Base-by-base conservation (phyloP, 192 early-diverging fungal genomes). In the Backusella parvicylindrica region DNA sequence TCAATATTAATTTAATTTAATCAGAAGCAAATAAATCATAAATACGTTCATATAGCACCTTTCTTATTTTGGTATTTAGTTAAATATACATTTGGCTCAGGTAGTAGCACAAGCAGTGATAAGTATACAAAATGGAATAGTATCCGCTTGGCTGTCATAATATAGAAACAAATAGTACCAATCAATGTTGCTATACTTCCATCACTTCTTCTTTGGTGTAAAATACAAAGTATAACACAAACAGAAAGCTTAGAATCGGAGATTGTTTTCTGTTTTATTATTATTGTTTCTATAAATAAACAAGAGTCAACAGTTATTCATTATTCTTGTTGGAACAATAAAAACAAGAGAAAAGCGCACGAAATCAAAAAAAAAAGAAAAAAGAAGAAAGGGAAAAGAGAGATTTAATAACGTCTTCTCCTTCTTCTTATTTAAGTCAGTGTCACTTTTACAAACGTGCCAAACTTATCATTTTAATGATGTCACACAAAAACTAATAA, bases 401-500 rank as follows among this genome's bases (percentile, higher is more conserved):
- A 47, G 43, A 47, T 47, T 41, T 47, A 47, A 47, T n/a, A 47
- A 47, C 43, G 18, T 47, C 16, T n/a, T 47, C 43, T 47, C 43
- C 43, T 47, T 47, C 43, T 18, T 18, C 6, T 47, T 60, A 60
- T 26, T 28, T 26, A 28, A 60, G 53, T 60, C 23, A 60, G 21
- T 60, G 23, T 60, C 53, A 60, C 53, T 60, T 47, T 47, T 47
- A 47, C n/a, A 56, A 56, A 56, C 53, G 53, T 56, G 53, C 53
- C 53, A 26, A 56, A 11, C 9, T 3, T 26, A 28, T 28, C 53
- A 28, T 28, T 28, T 56, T 60, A 60, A 60, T 60, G 53, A 60
- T 60, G 53, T 60, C 53, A 60, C 53, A 60, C 53, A 60, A 60
- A 28, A 60, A 28, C 21, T 60, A 60, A 28, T 60, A 60, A 60